Evolutionary conservation across 176 grass and related monocot species (phyloP).

Genomic region (Saccharum spontaneum): DNA sequence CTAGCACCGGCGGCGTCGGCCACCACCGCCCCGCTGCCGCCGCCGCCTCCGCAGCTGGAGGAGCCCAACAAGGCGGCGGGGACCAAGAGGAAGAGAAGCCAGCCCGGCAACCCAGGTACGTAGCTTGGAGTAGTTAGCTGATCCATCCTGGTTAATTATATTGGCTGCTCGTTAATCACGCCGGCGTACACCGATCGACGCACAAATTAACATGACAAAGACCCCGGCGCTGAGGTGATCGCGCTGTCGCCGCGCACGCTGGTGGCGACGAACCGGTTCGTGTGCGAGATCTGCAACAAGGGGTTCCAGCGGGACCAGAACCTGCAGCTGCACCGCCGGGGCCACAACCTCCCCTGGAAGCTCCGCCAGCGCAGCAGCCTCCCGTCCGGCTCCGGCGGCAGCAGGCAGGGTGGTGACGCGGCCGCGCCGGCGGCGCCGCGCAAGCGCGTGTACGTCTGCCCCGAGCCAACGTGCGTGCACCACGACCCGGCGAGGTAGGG

Average conservation of each 20-base stretch:
- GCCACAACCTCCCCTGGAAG: constrained; percentile 98
- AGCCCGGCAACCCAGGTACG: constrained; percentile 89
- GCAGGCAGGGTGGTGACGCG: constrained; percentile 13
- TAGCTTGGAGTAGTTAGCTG: too few species aligned
- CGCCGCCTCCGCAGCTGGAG: not conserved
- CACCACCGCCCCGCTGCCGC: not conserved
- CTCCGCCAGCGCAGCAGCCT: constrained; percentile 63
- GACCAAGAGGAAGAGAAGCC: constrained; percentile 84
- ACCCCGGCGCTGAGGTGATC: constrained; percentile 90
- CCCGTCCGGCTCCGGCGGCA: not conserved
- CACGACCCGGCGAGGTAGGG: constrained; percentile 59
- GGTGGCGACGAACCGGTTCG: constrained; percentile 87
- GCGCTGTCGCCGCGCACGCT: constrained; percentile 87
- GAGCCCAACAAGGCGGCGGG: constrained; percentile 47
- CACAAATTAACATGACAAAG: not conserved
- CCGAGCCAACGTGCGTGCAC: constrained; percentile 80
- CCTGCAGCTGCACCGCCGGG: constrained; percentile 92
- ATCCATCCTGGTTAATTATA: too few species aligned
- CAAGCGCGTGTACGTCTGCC: constrained; percentile 95
- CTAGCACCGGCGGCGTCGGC: not conserved
- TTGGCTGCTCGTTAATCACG: too few species aligned
- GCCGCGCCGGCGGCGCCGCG: constrained; percentile 15
- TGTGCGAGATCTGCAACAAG: constrained; percentile 98
- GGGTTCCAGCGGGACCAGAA: constrained; percentile 95
- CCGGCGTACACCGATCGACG: too few species aligned